These are phyloP conservation scores for Uronychia setigera DNA, from an alignment of 73 alveolate species.

Conservation along the genomic window DNA sequence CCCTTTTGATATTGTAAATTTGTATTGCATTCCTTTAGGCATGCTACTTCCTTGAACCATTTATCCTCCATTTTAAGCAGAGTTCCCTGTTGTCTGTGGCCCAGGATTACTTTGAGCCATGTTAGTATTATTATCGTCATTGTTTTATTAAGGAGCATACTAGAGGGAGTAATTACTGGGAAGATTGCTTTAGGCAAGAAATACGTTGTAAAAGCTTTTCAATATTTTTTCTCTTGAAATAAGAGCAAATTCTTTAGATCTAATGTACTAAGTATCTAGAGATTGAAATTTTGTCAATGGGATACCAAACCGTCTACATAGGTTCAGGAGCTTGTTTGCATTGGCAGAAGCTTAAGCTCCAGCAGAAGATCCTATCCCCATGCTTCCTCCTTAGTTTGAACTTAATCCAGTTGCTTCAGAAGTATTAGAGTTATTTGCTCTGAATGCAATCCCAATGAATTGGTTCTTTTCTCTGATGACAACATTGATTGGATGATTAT, in stretches of 20 bases:
- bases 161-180: not conserved
- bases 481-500: constrained; percentile 9
- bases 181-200: not conserved
- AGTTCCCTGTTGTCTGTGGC: too few relatives aligned
- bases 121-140: too few relatives aligned
- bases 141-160: too few relatives aligned
- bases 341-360: not conserved
- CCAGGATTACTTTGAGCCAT: too few relatives aligned
- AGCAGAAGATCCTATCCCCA: not conserved
- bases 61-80: not conserved
- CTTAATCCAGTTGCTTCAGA: too few relatives aligned
- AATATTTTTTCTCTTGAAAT: not conserved
- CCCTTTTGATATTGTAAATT: constrained; percentile 16
- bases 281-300: not conserved
- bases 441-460: constrained; percentile 21
- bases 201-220: not conserved
- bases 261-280: not conserved
- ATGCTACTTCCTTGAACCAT: not conserved
- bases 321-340: not conserved
- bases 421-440: not conserved
- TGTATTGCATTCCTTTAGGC: constrained; percentile 2
- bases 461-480: constrained; percentile 19
- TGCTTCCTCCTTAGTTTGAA: not conserved
- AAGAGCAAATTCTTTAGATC: not conserved
- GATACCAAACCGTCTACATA: not conserved